A percentile compares a stretch with the other conserved stretches of the same genome.
Evolutionary conservation across 768 basidiomycete genomes (phyloP).

Genomic region (Coprinopsis marcescibilis): DNA sequence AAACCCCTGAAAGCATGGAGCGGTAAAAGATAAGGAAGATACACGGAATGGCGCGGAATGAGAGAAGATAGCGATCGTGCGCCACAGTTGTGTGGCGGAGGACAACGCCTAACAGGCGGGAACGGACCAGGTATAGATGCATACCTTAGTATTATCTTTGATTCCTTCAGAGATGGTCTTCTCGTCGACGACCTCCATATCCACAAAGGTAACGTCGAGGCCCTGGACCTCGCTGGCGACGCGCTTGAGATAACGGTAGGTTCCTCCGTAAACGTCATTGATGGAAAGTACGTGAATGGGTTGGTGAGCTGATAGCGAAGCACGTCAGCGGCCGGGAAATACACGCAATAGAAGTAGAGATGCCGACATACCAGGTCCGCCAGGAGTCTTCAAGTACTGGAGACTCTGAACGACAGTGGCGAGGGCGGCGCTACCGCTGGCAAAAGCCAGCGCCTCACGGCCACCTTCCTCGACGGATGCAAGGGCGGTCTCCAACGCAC

Average conservation of each 20-base stretch:
- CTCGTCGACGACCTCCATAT: conserved; percentile 68
- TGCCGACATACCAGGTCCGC: not conserved
- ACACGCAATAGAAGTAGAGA: not conserved
- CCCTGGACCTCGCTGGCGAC: conserved; percentile 62
- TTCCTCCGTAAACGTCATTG: conserved; percentile 93
- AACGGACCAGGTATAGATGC: conserved; percentile 14
- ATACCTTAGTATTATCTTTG: conserved; percentile 85
- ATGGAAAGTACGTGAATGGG: conserved; percentile 69
- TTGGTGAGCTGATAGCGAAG: not conserved
- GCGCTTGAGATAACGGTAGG: conserved; percentile 73
- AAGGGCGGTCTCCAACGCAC: conserved; percentile 70
- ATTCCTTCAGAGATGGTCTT: conserved; percentile 65
- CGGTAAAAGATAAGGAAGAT: no score
- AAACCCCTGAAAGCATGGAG: no score
- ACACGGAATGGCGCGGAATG: no score
- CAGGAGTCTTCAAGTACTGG: not conserved
- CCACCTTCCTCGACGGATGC: conserved; percentile 78
- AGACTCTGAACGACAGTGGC: conserved; percentile 76
- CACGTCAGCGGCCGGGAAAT: not conserved
- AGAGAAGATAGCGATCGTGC: no score
- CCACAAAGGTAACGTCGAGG: conserved; percentile 70
- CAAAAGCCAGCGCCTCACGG: conserved; percentile 67
- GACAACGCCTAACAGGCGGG: not conserved
- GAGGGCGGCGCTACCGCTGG: conserved; percentile 83
- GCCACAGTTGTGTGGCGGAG: no score